Evolutionary conservation across 2,329 filamentous ascomycete genomes (phyloP), one percentile per base, ranked within the genome.

Genomic region (Calonectria crousiana): DNA sequence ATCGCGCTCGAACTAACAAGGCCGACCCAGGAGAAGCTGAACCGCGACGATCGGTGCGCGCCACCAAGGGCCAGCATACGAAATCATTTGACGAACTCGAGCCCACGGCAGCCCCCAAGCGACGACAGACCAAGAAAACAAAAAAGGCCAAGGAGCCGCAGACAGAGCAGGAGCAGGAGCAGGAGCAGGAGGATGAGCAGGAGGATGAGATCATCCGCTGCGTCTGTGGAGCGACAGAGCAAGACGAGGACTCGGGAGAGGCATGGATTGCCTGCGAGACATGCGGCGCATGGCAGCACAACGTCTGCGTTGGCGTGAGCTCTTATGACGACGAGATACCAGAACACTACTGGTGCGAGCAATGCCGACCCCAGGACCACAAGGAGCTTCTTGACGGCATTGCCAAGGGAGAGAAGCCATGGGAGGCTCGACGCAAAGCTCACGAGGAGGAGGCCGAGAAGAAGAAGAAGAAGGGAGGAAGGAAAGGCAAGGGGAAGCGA

Each of bases 191-290:
- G 58, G 85, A 86, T 13, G 88, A 89, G 20, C 81, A 84, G 47
- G 84, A 88, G 20, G 89, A 91, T 66, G 94, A 95, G 81, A 90
- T 97, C 78, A 98, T 98, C 77, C 94, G 96, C 78, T 99, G 96
- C 84, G 94, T 98, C 65, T 99, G 96, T 82, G 96, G 97, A 78
- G 93, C 95, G 73, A 94, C 94, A 56, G 94, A 95, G 79, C 94
- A 95, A 78, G 94, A 96, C 74, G 95, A 96, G 78, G 95, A 97
- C 79, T 93, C 95, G 18, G 95, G 94, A 78, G 93, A 97, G 80
- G 93, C 95, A 67, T 98, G 98, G 95, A 98, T 99, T 81, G 95
- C 94, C 75, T 99, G 97, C 87, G 97, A 99, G 84, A 92, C 91
- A 60, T 99, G 97, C 85, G 92, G 92, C 64, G 96, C 94, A 52